Conservation (phyloP, 2,329 filamentous ascomycete species). For the Cryphonectria japonica region DNA sequence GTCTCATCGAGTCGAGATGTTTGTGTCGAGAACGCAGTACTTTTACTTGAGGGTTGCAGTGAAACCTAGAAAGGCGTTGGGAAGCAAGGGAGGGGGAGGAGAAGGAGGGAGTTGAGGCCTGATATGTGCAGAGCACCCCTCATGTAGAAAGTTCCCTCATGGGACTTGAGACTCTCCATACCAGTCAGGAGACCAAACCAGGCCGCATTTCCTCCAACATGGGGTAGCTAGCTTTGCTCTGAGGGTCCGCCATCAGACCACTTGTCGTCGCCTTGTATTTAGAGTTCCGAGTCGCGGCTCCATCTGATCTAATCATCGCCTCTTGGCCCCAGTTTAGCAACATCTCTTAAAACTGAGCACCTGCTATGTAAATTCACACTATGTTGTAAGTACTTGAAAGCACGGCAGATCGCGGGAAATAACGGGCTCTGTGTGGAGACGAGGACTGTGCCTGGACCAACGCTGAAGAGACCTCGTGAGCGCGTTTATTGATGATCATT, state of each 20-base stretch:
- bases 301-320: not conserved
- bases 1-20: not conserved
- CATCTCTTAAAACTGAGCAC: not conserved
- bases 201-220: not conserved
- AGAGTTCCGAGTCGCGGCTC: not conserved
- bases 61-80: not conserved
- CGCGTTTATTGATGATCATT: not conserved
- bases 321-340: not conserved
- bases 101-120: not conserved
- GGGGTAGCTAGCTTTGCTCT: not conserved
- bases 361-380: not conserved
- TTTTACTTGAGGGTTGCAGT: not conserved
- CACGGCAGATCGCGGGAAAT: not conserved
- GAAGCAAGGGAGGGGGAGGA: not conserved
- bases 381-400: not conserved
- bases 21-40: not conserved
- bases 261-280: not conserved
- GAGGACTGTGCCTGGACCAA: not conserved
- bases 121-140: not conserved
- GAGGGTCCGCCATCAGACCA: not conserved
- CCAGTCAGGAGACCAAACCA: not conserved
- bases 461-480: constrained; percentile 1
- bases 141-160: too few relatives aligned
- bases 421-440: not conserved
- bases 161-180: not conserved